phyloP scores from a whole-genome alignment of 83 land plant genomes.

The Thuja plicata region DNA sequence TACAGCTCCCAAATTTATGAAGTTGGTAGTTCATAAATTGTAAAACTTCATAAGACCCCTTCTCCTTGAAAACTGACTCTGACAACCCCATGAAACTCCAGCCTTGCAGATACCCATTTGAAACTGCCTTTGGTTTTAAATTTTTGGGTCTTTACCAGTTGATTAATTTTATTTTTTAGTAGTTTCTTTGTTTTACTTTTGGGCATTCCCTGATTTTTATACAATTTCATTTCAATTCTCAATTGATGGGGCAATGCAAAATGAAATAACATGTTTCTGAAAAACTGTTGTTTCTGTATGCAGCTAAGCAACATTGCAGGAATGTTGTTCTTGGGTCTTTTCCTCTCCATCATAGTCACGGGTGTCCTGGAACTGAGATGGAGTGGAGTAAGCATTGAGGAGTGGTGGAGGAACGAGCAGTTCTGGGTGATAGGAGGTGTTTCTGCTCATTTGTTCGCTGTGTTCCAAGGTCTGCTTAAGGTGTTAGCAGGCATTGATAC shows the following conservation, averaged over 20 bases:
- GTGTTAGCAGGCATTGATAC: conserved; percentile 61
- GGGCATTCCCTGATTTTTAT: too few relatives aligned
- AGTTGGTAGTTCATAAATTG: too few relatives aligned
- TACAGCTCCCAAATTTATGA: too few relatives aligned
- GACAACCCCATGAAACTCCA: too few relatives aligned
- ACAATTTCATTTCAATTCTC: too few relatives aligned
- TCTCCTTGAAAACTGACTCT: too few relatives aligned
- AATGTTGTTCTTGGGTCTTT: conserved; percentile 37
- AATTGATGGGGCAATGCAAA: background rate
- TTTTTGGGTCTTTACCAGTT: too few relatives aligned
- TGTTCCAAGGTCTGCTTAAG: conserved; percentile 66
- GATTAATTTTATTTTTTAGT: too few relatives aligned
- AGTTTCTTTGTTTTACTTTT: too few relatives aligned
- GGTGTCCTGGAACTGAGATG: conserved; percentile 57
- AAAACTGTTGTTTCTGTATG: background rate
- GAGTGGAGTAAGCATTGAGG: conserved; percentile 69
- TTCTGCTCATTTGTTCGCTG: conserved; percentile 64
- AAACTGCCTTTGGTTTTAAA: too few relatives aligned
- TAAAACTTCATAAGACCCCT: too few relatives aligned
- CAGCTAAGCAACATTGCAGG: conserved; percentile 59
- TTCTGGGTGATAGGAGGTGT: conserved; percentile 70
- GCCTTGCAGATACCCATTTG: background rate
- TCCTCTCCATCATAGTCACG: conserved; percentile 48
- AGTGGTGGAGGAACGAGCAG: conserved; percentile 58
- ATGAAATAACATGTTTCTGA: background rate